These are phyloP conservation scores for Nasturtium officinale DNA, from an alignment of 345 rosid species.

Conservation along the genomic window DNA sequence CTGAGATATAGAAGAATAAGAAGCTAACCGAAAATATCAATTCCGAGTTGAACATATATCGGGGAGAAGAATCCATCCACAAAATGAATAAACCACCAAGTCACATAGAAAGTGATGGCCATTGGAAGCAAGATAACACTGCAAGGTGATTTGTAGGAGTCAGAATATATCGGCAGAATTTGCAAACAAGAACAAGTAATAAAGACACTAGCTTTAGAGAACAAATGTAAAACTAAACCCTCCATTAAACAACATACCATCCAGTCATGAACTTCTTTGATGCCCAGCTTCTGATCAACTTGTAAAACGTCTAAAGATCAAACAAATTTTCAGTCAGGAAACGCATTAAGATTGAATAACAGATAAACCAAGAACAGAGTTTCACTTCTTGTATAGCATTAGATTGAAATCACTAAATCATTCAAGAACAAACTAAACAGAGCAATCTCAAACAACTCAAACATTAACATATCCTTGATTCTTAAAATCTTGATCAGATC, in stretches of 20 bases:
- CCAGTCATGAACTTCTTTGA: conserved; percentile 99
- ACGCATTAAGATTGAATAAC: background rate
- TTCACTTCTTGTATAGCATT: background rate
- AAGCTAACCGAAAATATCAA: conserved; percentile 81
- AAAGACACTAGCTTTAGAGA: background rate
- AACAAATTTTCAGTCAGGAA: background rate
- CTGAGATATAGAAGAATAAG: background rate
- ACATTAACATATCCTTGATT: background rate
- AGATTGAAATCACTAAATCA: too few species aligned
- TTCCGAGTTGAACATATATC: conserved; percentile 89
- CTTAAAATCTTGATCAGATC: conserved; percentile 7
- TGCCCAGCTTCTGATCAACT: conserved; percentile 95
- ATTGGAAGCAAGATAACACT: conserved; percentile 96
- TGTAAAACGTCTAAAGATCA: conserved; percentile 69
- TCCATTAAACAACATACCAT: conserved; percentile 56
- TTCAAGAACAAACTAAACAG: background rate
- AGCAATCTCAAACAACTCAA: background rate
- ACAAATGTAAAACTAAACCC: background rate
- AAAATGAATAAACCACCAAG: conserved; percentile 99
- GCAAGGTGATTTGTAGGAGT: conserved; percentile 44
- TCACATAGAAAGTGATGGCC: conserved; percentile 88
- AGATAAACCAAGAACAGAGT: background rate
- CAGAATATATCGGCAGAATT: conserved; percentile 24
- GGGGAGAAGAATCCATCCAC: conserved; percentile 99
- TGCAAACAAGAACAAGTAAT: background rate